phyloP scores from a whole-genome alignment of 2,329 filamentous ascomycete species.

The Exophiala xenobiotica region DNA sequence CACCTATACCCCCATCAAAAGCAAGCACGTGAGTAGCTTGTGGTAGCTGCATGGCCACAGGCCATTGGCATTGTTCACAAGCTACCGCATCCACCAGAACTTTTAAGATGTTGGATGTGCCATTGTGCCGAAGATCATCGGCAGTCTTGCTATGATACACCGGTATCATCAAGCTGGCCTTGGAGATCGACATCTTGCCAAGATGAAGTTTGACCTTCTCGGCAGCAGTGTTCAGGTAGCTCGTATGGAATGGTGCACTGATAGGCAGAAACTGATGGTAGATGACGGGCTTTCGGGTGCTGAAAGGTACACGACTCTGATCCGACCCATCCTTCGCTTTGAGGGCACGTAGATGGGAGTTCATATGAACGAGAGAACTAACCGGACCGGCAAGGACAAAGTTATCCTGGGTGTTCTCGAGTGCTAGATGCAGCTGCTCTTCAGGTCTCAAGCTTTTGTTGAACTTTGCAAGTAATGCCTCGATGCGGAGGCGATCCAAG shows the following conservation, averaged over 20 bases:
- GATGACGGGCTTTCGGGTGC: constrained; percentile 93
- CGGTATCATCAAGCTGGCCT: constrained; percentile 72
- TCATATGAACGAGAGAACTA: constrained; percentile 92
- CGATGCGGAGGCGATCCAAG: constrained; percentile 79
- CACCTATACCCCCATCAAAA: constrained; percentile 37
- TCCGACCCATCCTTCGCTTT: constrained; percentile 95
- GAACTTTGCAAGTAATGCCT: constrained; percentile 94
- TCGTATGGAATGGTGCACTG: constrained; percentile 96
- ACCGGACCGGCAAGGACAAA: constrained; percentile 95
- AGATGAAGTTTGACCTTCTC: constrained; percentile 82
- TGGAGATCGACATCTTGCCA: constrained; percentile 73
- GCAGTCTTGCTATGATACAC: constrained; percentile 91
- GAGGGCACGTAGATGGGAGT: constrained; percentile 89
- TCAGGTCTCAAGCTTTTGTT: constrained; percentile 94
- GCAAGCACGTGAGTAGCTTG: constrained; percentile 37
- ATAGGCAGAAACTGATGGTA: constrained; percentile 97
- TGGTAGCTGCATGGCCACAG: constrained; percentile 20
- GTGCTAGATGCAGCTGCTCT: constrained; percentile 88
- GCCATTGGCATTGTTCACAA: constrained; percentile 87
- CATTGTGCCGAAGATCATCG: constrained; percentile 71
- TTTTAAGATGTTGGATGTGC: constrained; percentile 77
- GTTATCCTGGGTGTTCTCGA: constrained; percentile 95
- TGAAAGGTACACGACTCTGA: constrained; percentile 90
- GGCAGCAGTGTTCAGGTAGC: constrained; percentile 83
- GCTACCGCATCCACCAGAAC: constrained; percentile 89